A percentile compares a stretch with the other conserved stretches of the same genome.
Evolutionary conservation across 2,329 filamentous ascomycete species (phyloP).

Genomic region (Nemania sp.): DNA sequence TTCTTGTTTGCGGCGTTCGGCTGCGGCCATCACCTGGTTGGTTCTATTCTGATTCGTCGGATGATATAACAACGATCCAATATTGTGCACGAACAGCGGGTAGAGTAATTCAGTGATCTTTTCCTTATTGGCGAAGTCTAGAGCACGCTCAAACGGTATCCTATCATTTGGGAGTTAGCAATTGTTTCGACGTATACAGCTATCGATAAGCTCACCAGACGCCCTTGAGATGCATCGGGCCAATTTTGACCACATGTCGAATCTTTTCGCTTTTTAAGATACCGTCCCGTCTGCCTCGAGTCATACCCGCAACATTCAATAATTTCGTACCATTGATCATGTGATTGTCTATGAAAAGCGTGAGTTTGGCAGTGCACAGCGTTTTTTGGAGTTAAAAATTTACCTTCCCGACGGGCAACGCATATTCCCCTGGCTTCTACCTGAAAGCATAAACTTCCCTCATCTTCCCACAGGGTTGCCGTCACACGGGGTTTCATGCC

Average conservation of each 20-base stretch:
- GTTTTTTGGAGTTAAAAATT: slow-evolving; percentile 1
- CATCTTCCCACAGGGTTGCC: slow-evolving; percentile 96
- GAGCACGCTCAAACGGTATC: slow-evolving; percentile 97
- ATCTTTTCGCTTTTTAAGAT: slow-evolving; percentile 98
- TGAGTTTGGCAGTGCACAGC: slow-evolving; percentile 24
- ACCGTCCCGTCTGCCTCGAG: slow-evolving; percentile 88
- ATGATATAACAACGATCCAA: slow-evolving; percentile 90
- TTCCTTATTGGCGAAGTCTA: slow-evolving; percentile 99
- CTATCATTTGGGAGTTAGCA: slow-evolving; percentile 51
- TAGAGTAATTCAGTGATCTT: slow-evolving; percentile 97
- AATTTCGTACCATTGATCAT: slow-evolving; percentile 99
- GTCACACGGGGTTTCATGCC: slow-evolving; percentile 97
- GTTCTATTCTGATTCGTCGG: slow-evolving; percentile 84
- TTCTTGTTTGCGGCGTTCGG: slow-evolving; percentile 76
- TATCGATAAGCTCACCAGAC: slow-evolving; percentile 67
- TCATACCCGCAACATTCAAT: slow-evolving; percentile 97
- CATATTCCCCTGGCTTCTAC: slow-evolving; percentile 96
- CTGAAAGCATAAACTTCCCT: slow-evolving; percentile 96
- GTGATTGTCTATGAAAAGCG: slow-evolving; percentile 70
- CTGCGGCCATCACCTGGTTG: slow-evolving; percentile 85
- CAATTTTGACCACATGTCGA: slow-evolving; percentile 96
- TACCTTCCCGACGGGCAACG: slow-evolving; percentile 90
- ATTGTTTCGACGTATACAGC: neutral
- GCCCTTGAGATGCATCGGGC: slow-evolving; percentile 97
- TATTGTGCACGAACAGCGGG: slow-evolving; percentile 96